phyloP scores from a whole-genome alignment of 768 basidiomycete genomes.

The Lactarius hatsudake region DNA sequence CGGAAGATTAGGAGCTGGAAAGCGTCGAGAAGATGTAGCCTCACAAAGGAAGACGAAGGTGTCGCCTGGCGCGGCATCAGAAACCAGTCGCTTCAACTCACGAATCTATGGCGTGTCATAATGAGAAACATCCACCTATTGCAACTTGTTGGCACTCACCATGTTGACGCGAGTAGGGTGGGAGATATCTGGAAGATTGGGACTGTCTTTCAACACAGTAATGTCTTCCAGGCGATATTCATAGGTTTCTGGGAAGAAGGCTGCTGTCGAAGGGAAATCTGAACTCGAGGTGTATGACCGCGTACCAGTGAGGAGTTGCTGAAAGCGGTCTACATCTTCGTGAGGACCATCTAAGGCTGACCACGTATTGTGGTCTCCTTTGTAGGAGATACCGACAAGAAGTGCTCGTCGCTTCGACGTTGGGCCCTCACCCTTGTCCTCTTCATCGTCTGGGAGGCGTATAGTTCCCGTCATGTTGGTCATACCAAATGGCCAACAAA shows the following conservation, averaged over 20 bases:
- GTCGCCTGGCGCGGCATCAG: slow-evolving; percentile 29
- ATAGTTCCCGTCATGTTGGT: neutral
- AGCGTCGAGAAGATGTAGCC: neutral
- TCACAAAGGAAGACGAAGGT: slow-evolving; percentile 32
- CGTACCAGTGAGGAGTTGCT: slow-evolving; percentile 15
- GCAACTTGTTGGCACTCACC: slow-evolving; percentile 2
- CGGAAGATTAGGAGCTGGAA: neutral
- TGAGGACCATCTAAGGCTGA: slow-evolving; percentile 2
- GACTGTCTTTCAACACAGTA: slow-evolving; percentile 22
- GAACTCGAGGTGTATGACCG: neutral
- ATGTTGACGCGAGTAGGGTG: slow-evolving; percentile 26
- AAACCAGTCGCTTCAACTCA: slow-evolving; percentile 24
- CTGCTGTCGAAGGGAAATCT: neutral
- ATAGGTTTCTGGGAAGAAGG: slow-evolving; percentile 18
- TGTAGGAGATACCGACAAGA: slow-evolving; percentile 25
- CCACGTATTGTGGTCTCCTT: neutral
- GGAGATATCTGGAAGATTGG: neutral
- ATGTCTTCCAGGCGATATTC: slow-evolving; percentile 24
- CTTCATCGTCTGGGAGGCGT: neutral
- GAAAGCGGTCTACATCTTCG: slow-evolving; percentile 16
- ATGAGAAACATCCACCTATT: neutral
- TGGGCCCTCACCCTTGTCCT: neutral
- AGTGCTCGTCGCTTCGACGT: slow-evolving; percentile 15
- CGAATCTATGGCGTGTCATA: slow-evolving; percentile 19
- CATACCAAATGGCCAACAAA: neutral